Evolutionary conservation across 805 yeast species (phyloP), one percentile per base, ranked within the genome.

Genomic region (Pichia membranifaciens): DNA sequence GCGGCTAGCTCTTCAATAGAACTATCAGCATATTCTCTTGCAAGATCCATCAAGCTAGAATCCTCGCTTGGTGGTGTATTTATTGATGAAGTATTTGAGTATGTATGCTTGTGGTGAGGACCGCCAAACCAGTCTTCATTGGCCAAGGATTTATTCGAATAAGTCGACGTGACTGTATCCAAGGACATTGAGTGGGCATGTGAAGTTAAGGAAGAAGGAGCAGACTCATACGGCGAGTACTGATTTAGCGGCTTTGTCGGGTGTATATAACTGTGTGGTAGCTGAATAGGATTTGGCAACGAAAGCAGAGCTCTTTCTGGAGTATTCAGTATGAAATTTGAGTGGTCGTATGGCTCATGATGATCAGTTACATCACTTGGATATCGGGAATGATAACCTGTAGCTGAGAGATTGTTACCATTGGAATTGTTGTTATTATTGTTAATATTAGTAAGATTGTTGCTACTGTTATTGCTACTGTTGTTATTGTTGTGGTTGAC

Each of bases 291-390:
- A 25, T 35, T 37, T 12, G 41, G 41, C 31, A 31, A 15, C 16
- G 47, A 20, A 16, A 36, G 17, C 12, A 44, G 21, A 12, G 47
- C 34, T 28, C 47, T 37, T n/a, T 21, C 62, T 61, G 16, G 58
- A 13, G 45, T 42, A 32, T 34, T 42, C 35, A 42, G 36, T 5
- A 42, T 42, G n/a, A 34, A 42, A 42, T 42, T 42, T 20, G 45
- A 34, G 10, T 42, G 40, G 13, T 35, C 45, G 25, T 21, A 34
- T 2, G 38, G 10, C 21, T 32, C 38, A 42, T 23, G 13, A 6
- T 22, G 10, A 48, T 8, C 53, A 41, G 36, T 58, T 54, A 51
- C 60, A 66, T 72, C 73, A 70, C 29, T 69, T 62, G 18, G 69
- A 51, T 0, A 58, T 69, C 44, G 58, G 54, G 7, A 69, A 43